These are phyloP conservation scores for Ananas comosus DNA, from an alignment of 176 grass and related monocot species.

Conservation along the genomic window DNA sequence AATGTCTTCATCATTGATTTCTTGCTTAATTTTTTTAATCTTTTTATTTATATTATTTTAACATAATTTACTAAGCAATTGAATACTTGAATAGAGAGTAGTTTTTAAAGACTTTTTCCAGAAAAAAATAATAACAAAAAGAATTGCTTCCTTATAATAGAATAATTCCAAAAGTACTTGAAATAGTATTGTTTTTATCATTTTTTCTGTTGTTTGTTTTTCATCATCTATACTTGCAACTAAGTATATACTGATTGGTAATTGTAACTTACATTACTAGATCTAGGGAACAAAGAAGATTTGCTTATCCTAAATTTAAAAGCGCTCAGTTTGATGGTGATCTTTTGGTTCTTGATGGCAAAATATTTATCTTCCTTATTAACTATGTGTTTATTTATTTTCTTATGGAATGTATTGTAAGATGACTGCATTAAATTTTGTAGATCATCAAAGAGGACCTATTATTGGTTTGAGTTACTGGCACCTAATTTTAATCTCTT, in stretches of 20 bases:
- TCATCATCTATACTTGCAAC: conserved; percentile 13
- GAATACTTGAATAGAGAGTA: too few species aligned
- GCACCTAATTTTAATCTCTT: conserved; percentile 64
- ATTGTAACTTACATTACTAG: conserved; percentile 58
- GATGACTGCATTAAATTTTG: conserved; percentile 31
- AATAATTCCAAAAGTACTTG: too few species aligned
- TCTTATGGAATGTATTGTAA: conserved; percentile 9
- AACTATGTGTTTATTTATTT: background rate
- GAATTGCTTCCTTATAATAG: conserved; percentile 42
- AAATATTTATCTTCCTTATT: conserved; percentile 42
- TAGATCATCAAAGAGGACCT: conserved; percentile 85
- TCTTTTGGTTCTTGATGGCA: conserved; percentile 82
- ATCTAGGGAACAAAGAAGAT: conserved; percentile 67
- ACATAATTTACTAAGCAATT: too few species aligned
- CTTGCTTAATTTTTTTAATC: too few species aligned
- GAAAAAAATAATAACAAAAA: too few species aligned
- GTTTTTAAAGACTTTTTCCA: too few species aligned
- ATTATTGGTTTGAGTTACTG: conserved; percentile 89
- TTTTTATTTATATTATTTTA: too few species aligned
- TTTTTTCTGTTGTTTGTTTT: background rate
- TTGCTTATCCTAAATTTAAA: conserved; percentile 57
- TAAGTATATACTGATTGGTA: conserved; percentile 17
- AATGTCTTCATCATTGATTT: too few species aligned
- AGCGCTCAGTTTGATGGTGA: conserved; percentile 83
- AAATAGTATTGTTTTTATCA: conserved; percentile 12